phyloP scores from a whole-genome alignment of 1,139 yeast genomes.

The Wickerhamomyces sp. region DNA sequence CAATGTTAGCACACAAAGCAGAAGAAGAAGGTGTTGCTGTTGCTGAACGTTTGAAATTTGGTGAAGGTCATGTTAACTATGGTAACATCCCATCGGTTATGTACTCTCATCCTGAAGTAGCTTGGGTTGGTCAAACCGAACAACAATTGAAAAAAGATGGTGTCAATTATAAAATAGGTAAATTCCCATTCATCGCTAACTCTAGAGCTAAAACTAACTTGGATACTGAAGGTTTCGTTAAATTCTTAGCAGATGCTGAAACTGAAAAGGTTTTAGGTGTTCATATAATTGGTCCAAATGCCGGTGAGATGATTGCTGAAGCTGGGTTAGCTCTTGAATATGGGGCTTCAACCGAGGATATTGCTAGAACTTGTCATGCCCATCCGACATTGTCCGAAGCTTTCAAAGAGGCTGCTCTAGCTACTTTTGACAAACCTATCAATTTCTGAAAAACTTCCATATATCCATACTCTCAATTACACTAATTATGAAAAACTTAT shows the following conservation, averaged over 20 bases:
- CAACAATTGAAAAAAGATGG: conserved; percentile 94
- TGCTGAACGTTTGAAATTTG: conserved; percentile 86
- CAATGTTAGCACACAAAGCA: conserved; percentile 99
- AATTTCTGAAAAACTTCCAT: too few relatives aligned
- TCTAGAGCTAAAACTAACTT: conserved; percentile 98
- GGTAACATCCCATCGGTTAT: conserved; percentile 96
- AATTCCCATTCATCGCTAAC: conserved; percentile 98
- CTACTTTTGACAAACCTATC: conserved; percentile 86
- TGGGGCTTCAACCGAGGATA: conserved; percentile 98
- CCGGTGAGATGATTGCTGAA: conserved; percentile 99
- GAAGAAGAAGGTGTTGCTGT: conserved; percentile 99
- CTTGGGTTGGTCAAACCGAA: conserved; percentile 98
- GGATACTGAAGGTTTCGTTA: conserved; percentile 97
- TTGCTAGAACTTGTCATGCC: conserved; percentile 97
- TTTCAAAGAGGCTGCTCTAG: conserved; percentile 95
- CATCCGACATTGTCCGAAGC: conserved; percentile 99
- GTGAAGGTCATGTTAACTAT: conserved; percentile 98
- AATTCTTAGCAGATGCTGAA: conserved; percentile 93
- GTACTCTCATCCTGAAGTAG: conserved; percentile 99
- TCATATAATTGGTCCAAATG: conserved; percentile 96
- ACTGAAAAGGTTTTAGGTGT: conserved; percentile 96
- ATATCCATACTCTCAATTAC: too few relatives aligned
- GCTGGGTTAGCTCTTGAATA: conserved; percentile 97
- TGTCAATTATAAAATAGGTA: conserved; percentile 87
- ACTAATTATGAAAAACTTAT: too few relatives aligned